phyloP scores from a whole-genome alignment of 2,329 filamentous ascomycete genomes.

The Ophiosphaerella herpotricha region DNA sequence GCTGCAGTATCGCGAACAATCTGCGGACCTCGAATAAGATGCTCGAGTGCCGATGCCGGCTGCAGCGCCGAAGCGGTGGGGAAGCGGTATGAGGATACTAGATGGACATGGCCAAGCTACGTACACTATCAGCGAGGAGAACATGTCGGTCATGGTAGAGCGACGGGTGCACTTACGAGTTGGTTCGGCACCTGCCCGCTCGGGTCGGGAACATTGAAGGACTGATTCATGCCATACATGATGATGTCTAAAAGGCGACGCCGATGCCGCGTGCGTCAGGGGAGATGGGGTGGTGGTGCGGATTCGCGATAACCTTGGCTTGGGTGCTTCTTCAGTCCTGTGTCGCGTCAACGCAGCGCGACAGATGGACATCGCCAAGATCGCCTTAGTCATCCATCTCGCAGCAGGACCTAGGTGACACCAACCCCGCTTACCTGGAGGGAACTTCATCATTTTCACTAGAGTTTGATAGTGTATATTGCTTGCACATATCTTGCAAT shows the following conservation, averaged over 20 bases:
- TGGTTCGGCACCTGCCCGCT: conserved; percentile 42
- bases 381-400: conserved; percentile 7
- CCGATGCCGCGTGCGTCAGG: conserved; percentile 20
- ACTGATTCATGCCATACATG: conserved; percentile 44
- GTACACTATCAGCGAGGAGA: neutral
- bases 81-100: conserved; percentile 83
- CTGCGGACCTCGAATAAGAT: conserved; percentile 80
- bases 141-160: conserved; percentile 18
- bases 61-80: conserved; percentile 73
- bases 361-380: conserved; percentile 10
- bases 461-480: too few relatives aligned
- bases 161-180: conserved; percentile 31
- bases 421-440: too few relatives aligned
- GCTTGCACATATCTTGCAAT: too few relatives aligned
- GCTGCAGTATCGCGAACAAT: conserved; percentile 83
- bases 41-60: conserved; percentile 77
- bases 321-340: conserved; percentile 22
- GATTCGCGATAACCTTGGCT: conserved; percentile 24
- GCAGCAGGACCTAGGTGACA: too few relatives aligned
- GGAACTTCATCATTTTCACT: too few relatives aligned
- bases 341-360: conserved; percentile 17
- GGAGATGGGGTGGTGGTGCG: conserved; percentile 13
- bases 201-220: conserved; percentile 38
- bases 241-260: conserved; percentile 30
- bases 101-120: conserved; percentile 85